phyloP scores from a whole-genome alignment of 331 rosid species.

The Arachis monticola region DNA sequence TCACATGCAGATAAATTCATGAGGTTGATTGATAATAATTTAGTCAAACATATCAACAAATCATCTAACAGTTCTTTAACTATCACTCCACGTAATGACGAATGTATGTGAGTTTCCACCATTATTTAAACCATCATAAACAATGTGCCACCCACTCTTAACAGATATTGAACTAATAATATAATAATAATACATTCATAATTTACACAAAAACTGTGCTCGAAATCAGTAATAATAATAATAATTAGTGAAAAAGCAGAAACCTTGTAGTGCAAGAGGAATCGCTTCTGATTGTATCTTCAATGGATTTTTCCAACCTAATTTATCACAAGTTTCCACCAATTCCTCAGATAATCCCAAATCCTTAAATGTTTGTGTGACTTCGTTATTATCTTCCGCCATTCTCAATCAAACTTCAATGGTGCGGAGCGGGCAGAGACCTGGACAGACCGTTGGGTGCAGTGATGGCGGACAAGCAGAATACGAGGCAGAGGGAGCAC shows the following conservation, averaged over 20 bases:
- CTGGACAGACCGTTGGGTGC: too few relatives aligned
- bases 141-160: not conserved
- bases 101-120: too few relatives aligned
- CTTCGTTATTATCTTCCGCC: conserved; percentile 51
- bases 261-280: conserved; percentile 83
- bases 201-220: not conserved
- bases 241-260: not conserved
- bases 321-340: conserved; percentile 69
- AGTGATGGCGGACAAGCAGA: too few relatives aligned
- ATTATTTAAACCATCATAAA: not conserved
- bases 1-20: too few relatives aligned
- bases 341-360: conserved; percentile 65
- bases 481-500: too few relatives aligned
- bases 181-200: conserved; percentile 48
- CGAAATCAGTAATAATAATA: not conserved
- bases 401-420: conserved; percentile 36
- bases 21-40: too few relatives aligned
- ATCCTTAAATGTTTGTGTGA: conserved; percentile 55
- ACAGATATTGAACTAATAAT: not conserved
- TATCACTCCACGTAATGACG: too few relatives aligned
- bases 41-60: too few relatives aligned
- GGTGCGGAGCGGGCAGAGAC: not conserved
- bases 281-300: conserved; percentile 80
- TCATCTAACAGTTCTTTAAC: too few relatives aligned
- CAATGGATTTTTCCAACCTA: conserved; percentile 72